Base-by-base conservation (phyloP, 768 basidiomycete species). In the Hortiboletus flavorubellus region DNA sequence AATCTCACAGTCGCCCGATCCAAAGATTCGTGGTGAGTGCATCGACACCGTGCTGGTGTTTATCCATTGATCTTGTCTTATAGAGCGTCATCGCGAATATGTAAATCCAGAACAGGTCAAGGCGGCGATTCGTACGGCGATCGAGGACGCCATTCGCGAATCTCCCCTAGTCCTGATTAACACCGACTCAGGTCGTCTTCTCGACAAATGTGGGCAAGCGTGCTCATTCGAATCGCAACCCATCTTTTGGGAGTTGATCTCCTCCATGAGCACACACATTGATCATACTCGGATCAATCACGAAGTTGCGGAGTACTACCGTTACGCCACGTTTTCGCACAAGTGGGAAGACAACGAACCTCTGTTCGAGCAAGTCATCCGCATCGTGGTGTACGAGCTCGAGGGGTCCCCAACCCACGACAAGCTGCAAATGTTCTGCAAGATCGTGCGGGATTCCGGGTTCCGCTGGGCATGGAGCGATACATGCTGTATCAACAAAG, bases 91-190 rank as follows among this genome's bases (percentile, higher is more conserved):
- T 30, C 8, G 4, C 8, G 4, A 39, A n/a, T 39, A 39, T 5
- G n/a, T n/a, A n/a, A 39, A 18, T 2, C 37, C 47, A 30, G 10
- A 50, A 42, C 14, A 15, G 14, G 33, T 29, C 1, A 41, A 30
- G 15, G 34, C 5, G 15, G 8, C 31, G 5, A 56, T 62, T n/a
- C 43, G 33, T 1, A 11, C 1, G 2, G 44, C 23, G 1, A 6
- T 62, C 12, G 18, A 39, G 29, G 29, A 45, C 4, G 26, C 51
- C 6, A 51, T 55, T 12, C 51, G 48, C 2, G 60, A 55, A 14
- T 55, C 35, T 0, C 58, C 54, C 0, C 54, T 23, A 1, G 38
- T 54, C 2, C 58, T 61, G 11, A 49, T 54, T 4, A 49, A 60
- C 26, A 60, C 46, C 3, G 29, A 9, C 1, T 46, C 57, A 2